Evolutionary conservation across 2,329 filamentous ascomycete species (phyloP).

Genomic region (Verticillium nubilum): DNA sequence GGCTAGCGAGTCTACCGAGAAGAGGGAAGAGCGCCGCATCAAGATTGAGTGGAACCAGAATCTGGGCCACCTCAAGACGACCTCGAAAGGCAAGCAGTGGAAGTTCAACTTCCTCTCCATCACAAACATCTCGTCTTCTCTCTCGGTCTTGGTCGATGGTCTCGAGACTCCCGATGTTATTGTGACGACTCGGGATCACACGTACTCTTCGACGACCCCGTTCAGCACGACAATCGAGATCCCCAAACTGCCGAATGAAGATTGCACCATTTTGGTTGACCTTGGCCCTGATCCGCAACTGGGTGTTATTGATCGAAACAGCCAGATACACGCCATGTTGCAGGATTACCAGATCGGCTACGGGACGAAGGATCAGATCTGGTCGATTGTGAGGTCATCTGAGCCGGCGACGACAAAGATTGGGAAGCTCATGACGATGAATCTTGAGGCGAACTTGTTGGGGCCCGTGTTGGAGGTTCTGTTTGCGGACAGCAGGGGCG

Average conservation of each 20-base stretch:
- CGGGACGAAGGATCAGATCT: constrained; percentile 18
- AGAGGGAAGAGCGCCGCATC: background rate
- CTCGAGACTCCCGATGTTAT: background rate
- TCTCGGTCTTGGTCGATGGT: background rate
- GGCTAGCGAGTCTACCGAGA: background rate
- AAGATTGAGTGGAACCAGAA: constrained; percentile 8
- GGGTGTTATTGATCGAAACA: constrained; percentile 17
- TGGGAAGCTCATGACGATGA: constrained; percentile 17
- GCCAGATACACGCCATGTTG: constrained; percentile 15
- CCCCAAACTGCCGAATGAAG: background rate
- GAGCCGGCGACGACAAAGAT: constrained; percentile 14
- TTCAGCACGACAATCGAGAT: background rate
- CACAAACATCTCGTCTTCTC: background rate
- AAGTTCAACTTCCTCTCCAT: background rate
- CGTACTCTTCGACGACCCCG: background rate
- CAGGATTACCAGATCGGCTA: constrained; percentile 21
- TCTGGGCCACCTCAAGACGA: constrained; percentile 2
- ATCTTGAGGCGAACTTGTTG: constrained; percentile 15
- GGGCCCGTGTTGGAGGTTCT: constrained; percentile 20
- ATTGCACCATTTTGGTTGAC: background rate
- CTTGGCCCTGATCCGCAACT: background rate
- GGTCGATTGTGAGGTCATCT: constrained; percentile 13
- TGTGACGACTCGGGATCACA: background rate
- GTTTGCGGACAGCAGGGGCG: constrained; percentile 16
- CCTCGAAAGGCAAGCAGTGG: background rate